Evolutionary conservation across 805 yeast genomes (phyloP).

Genomic region (Saturnispora quitensis): DNA sequence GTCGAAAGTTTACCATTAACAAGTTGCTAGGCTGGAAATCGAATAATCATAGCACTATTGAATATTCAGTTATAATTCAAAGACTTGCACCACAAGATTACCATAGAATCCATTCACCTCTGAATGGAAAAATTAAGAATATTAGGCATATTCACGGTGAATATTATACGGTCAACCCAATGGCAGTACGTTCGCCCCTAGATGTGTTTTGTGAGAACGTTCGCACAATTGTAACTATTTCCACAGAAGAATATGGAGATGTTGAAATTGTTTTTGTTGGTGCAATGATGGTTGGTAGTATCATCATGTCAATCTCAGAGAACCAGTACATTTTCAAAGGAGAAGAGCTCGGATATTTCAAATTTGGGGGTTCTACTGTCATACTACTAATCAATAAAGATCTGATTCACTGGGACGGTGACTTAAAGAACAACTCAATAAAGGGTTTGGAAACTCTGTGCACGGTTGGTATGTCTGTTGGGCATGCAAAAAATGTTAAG

Average conservation of each 20-base stretch:
- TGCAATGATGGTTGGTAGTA: slow-evolving; percentile 98
- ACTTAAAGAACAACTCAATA: slow-evolving; percentile 57
- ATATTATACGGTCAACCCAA: slow-evolving; percentile 93
- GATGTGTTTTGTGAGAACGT: slow-evolving; percentile 93
- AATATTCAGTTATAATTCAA: slow-evolving; percentile 49
- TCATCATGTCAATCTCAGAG: slow-evolving; percentile 54
- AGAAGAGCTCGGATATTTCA: slow-evolving; percentile 88
- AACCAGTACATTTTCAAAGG: slow-evolving; percentile 56
- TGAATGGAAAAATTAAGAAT: slow-evolving; percentile 60
- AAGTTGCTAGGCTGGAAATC: slow-evolving; percentile 34
- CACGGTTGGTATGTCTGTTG: slow-evolving; percentile 86
- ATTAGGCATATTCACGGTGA: slow-evolving; percentile 74
- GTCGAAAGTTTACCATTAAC: slow-evolving; percentile 58
- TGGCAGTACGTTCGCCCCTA: slow-evolving; percentile 82
- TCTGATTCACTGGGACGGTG: slow-evolving; percentile 57
- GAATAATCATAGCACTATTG: slow-evolving; percentile 30
- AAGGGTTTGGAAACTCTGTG: slow-evolving; percentile 74
- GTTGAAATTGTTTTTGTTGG: slow-evolving; percentile 80
- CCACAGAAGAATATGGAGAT: slow-evolving; percentile 67
- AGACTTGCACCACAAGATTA: slow-evolving; percentile 96
- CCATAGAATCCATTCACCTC: slow-evolving; percentile 88
- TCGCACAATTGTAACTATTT: slow-evolving; percentile 67
- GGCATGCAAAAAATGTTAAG: slow-evolving; percentile 47
- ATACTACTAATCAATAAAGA: slow-evolving; percentile 51
- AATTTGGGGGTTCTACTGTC: slow-evolving; percentile 92